Base-by-base conservation (phyloP, 805 yeast species). In the Metschnikowia peoriensis region DNA sequence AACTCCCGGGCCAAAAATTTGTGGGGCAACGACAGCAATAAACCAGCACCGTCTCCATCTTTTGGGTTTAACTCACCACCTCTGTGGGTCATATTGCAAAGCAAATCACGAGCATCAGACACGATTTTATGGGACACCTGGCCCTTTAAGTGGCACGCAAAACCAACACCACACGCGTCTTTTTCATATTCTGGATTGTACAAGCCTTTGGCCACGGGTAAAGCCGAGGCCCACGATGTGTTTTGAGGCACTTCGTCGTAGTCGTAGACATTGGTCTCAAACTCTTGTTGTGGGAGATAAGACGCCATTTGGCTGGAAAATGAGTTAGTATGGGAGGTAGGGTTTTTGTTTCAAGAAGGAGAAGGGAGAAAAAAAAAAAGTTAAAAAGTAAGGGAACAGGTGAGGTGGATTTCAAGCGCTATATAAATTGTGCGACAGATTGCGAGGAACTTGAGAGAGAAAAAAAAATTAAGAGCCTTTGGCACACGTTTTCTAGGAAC, bases 41-140 rank as follows among this genome's bases (percentile, higher is more conserved):
- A 90, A 70, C 99, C 99, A 28, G 99, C 99, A 72, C 99, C 99
- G 68, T 93, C 99, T 72, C 99, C 99, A 69, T 93, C 97, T 64
- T 91, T 84, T 22, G 97, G 96, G 66, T 92, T 97, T 54, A 97
- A 96, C 55, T 92, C 97, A 40, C 98, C 98, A 67, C 99, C 99
- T 75, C 99, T 84, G 72, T 93, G 99, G 56, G 97, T 89, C 99
- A 93, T 94, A 75, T 94, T 93, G 76, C 98, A 92, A 50, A 93
- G 83, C 64, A 93, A 76, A 66, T 82, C 83, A 61, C 84, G 78
- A 41, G 97, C 97, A 74, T 94, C 98, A 41, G 96, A 84, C 54
- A 93, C 91, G 62, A 93, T 90, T 67, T 92, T 91, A 76, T 94
- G 99, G 49, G 96, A 86, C 28, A 84, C 81, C 32, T 78, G 67